Percentiles rank a stretch among this genome's conserved stretches.
Conservation (phyloP, 2,329 filamentous ascomycete genomes). For the Sporothrix dimorphospora region DNA sequence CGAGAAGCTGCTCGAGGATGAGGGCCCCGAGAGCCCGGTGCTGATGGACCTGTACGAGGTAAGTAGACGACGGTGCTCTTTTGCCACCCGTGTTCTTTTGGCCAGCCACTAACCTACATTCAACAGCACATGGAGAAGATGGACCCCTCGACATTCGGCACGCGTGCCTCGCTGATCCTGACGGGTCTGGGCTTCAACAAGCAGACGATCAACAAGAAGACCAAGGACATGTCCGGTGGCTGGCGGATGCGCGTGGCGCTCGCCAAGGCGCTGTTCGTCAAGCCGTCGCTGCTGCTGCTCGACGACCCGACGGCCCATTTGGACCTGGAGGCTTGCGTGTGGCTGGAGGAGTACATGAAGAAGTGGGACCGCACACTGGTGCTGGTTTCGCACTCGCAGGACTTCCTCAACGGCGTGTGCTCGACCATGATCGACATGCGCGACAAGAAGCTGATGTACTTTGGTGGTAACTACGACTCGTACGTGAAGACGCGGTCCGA, state of each 20-base stretch:
- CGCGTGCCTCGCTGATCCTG: constrained; percentile 91
- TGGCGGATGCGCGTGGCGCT: constrained; percentile 99
- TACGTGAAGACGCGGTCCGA: constrained; percentile 93
- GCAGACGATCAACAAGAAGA: constrained; percentile 96
- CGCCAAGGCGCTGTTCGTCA: constrained; percentile 96
- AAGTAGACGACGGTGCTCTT: constrained; percentile 43
- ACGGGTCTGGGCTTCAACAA: constrained; percentile 99
- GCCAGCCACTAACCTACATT: background rate
- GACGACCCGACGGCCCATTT: constrained; percentile 99
- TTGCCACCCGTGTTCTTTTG: background rate
- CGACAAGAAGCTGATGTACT: constrained; percentile 85
- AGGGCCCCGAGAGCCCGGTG: constrained; percentile 87
- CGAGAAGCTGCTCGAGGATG: constrained; percentile 86
- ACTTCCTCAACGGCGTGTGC: constrained; percentile 99
- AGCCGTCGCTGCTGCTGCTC: constrained; percentile 91
- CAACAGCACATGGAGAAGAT: constrained; percentile 92
- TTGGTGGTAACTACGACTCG: constrained; percentile 99
- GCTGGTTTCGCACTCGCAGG: constrained; percentile 95
- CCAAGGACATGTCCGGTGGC: constrained; percentile 99
- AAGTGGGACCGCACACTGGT: constrained; percentile 98
- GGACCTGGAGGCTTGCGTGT: constrained; percentile 99
- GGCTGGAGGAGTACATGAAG: constrained; percentile 99
- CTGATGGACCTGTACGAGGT: constrained; percentile 96
- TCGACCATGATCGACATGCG: constrained; percentile 99
- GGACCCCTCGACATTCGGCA: constrained; percentile 96